phyloP scores from a whole-genome alignment of 139 green algal genomes.

The Chlorella sp. region DNA sequence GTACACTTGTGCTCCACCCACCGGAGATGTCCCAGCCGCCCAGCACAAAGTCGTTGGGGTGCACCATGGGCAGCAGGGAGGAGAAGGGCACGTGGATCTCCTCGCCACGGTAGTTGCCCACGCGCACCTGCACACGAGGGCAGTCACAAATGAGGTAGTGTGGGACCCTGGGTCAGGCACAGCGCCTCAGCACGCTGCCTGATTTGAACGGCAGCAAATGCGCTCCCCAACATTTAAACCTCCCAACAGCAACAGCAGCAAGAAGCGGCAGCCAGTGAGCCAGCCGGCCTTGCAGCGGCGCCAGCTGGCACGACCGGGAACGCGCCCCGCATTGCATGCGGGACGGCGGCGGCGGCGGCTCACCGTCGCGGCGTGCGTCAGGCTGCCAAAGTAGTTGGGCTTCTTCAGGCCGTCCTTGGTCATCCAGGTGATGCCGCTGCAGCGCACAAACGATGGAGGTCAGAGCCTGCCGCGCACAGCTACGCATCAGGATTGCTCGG shows the following conservation, averaged over 20 bases:
- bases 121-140: conserved; percentile 45
- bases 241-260: no score
- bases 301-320: no score
- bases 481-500: no score
- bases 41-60: conserved; percentile 96
- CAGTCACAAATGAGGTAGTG: neutral
- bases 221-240: no score
- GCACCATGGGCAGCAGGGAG: conserved; percentile 90
- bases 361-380: conserved; percentile 96
- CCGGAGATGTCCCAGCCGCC: conserved; percentile 98
- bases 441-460: neutral
- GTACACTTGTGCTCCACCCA: no score
- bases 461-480: neutral
- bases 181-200: no score
- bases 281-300: no score
- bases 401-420: conserved; percentile 96
- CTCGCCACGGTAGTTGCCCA: conserved; percentile 96
- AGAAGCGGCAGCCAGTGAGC: no score
- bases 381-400: conserved; percentile 98
- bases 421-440: conserved; percentile 97
- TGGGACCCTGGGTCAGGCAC: neutral
- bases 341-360: neutral
- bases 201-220: no score
- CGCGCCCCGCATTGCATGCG: no score
- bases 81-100: conserved; percentile 95